Evolutionary conservation across 805 yeast genomes (phyloP).

Genomic region (Myxozyma monticola): DNA sequence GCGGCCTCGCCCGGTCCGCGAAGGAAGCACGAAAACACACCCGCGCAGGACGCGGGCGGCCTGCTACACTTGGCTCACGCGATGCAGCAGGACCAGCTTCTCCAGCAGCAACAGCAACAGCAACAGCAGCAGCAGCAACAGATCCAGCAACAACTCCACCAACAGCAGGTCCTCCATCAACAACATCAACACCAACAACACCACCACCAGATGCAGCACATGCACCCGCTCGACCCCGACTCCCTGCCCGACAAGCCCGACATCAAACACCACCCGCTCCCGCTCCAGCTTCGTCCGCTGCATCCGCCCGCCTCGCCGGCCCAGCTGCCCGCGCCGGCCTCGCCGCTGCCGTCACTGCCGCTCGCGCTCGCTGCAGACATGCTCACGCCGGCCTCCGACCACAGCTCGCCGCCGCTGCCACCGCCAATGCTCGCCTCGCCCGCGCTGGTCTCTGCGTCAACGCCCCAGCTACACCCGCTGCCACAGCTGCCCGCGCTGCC

Average conservation of each 20-base stretch:
- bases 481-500: conserved; percentile 6
- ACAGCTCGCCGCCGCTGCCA: conserved; percentile 7
- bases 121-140: background rate
- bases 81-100: conserved; percentile 21
- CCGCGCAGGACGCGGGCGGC: conserved; percentile 20
- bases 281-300: no score
- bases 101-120: background rate
- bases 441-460: conserved; percentile 2
- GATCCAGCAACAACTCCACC: conserved; percentile 5
- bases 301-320: background rate
- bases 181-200: conserved; percentile 7
- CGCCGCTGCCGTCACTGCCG: conserved; percentile 26
- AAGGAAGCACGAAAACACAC: background rate
- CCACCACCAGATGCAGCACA: conserved; percentile 8
- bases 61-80: conserved; percentile 28
- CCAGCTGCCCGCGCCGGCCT: conserved; percentile 3
- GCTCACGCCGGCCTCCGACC: conserved; percentile 29
- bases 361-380: conserved; percentile 26
- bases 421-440: background rate
- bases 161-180: conserved; percentile 3
- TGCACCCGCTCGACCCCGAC: background rate
- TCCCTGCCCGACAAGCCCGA: no score
- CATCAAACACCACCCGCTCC: no score
- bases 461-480: background rate
- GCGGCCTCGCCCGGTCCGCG: conserved; percentile 1